phyloP scores from a whole-genome alignment of 106 monocot genomes.

The Amphibolis antarctica region DNA sequence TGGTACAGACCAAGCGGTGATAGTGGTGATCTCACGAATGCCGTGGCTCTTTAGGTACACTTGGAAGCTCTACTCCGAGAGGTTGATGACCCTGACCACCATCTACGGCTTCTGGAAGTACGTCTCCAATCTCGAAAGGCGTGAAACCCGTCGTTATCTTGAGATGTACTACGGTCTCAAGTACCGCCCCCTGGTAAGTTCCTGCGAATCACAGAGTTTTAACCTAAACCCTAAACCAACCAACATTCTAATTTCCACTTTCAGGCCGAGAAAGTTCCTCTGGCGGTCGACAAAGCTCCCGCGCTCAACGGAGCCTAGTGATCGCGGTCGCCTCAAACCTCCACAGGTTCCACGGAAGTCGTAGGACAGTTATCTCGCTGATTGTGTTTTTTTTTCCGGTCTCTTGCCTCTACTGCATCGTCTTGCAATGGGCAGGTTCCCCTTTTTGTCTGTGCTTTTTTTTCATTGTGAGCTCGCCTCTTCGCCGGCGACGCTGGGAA shows the following conservation, averaged over 20 bases:
- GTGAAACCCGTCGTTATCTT: conserved; percentile 17
- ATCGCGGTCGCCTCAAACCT: not conserved
- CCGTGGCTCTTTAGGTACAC: conserved; percentile 11
- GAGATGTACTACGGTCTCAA: conserved; percentile 25
- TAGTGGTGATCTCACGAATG: not conserved
- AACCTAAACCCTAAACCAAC: not conserved
- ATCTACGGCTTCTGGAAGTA: conserved; percentile 27
- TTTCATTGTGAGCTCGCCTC: not conserved
- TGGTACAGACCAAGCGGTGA: too few relatives aligned
- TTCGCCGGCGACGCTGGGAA: too few relatives aligned
- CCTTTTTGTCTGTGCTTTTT: not conserved
- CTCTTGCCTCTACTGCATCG: not conserved
- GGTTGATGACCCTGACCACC: conserved; percentile 12
- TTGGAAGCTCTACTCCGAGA: conserved; percentile 31
- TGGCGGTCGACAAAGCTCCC: conserved; percentile 3
- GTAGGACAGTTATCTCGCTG: not conserved
- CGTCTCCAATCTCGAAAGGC: conserved; percentile 11
- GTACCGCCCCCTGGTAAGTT: conserved; percentile 15
- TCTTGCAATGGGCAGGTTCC: not conserved
- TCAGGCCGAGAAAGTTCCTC: conserved; percentile 12
- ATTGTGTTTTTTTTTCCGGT: not conserved
- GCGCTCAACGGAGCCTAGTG: not conserved
- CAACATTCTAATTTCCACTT: not conserved
- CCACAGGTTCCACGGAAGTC: not conserved
- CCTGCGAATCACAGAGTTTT: not conserved